Base-by-base conservation (phyloP, 768 basidiomycete genomes). In the Suillus tomentosus region DNA sequence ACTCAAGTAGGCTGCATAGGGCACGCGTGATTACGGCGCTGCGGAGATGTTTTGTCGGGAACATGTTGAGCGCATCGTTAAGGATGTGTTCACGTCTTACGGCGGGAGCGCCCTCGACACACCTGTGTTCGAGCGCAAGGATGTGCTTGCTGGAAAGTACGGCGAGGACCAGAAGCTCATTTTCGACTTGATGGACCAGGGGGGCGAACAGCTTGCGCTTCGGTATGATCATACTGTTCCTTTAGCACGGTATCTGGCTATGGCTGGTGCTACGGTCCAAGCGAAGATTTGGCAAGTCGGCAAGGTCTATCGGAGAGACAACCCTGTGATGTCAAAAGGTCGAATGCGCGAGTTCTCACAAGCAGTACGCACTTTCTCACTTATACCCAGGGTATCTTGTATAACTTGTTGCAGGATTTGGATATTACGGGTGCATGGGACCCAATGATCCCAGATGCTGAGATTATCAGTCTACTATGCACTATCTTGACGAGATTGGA, bases 261-360 rank as follows among this genome's bases (percentile, higher is more conserved):
- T 99, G 95, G 87, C 87, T 64, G 91, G 94, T n/a, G 87, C 87
- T n/a, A 89, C 82, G 67, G 79, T 84, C 7, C 87, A 88, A 68
- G 80, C 88, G 66, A 99, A 99, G 79, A 75, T 98, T 15, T 99
- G 95, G 89, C 97, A 99, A 76, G 89, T 99, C 59, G 96, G 95
- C n/a, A 99, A 99, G 79, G 97, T 99, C 22, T 99, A 99, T 77
- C 82, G 97, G 66, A 81, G 97, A 73, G 97, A 99, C 77, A 94
- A 89, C 67, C 97, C 97, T 0, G 96, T 96, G 63, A 95, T 99
- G 90, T 91, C 89, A 36, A 99, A 99, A 80, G 97, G 97, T 0
- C 84, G 97, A 34, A 97, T 99, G 96, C 86, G 97, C 64, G 97
- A 99, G 79, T 99, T 99, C 72, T 94, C 91, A 71, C 97, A 99